These are phyloP conservation scores for Fraxinus floribunda DNA, from an alignment of 305 asterid species.

Conservation along the genomic window DNA sequence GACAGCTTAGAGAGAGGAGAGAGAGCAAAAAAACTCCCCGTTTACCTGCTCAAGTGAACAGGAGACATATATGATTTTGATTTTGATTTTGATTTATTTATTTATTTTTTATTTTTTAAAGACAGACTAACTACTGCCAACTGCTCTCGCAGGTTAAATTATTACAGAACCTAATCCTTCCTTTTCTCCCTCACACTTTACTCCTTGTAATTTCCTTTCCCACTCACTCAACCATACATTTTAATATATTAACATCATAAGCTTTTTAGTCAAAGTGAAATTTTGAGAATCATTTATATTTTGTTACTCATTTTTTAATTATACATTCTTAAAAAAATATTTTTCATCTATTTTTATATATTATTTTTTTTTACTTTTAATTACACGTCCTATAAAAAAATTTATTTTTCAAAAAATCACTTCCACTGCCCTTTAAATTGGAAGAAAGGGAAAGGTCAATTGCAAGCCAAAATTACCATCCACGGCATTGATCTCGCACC, in stretches of 20 bases:
- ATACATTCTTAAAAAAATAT: too few relatives aligned
- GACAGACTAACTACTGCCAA: conserved; percentile 68
- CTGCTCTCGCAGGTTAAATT: conserved; percentile 72
- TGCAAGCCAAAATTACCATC: too few relatives aligned
- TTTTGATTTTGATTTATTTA: too few relatives aligned
- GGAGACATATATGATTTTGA: conserved; percentile 35
- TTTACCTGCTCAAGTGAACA: conserved; percentile 62
- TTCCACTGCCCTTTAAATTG: too few relatives aligned
- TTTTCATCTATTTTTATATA: too few relatives aligned
- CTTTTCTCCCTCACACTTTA: conserved; percentile 34
- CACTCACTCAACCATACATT: not conserved
- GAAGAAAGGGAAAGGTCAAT: too few relatives aligned
- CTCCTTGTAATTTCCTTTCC: conserved; percentile 34
- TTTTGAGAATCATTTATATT: too few relatives aligned
- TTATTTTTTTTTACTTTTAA: too few relatives aligned
- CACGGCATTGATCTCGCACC: not conserved
- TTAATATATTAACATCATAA: conserved; percentile 17
- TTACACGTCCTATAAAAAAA: too few relatives aligned
- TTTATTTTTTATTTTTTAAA: conserved; percentile 36
- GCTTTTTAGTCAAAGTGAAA: conserved; percentile 19
- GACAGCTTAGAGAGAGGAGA: conserved; percentile 26
- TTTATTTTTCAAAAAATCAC: too few relatives aligned
- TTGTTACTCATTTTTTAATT: too few relatives aligned
- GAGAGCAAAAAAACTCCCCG: not conserved
- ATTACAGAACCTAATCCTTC: conserved; percentile 59